Percentiles rank a stretch among this genome's conserved stretches.
Conservation (phyloP, 225 moss, liverwort and hornwort species). For the Thuidium tamariscinum region DNA sequence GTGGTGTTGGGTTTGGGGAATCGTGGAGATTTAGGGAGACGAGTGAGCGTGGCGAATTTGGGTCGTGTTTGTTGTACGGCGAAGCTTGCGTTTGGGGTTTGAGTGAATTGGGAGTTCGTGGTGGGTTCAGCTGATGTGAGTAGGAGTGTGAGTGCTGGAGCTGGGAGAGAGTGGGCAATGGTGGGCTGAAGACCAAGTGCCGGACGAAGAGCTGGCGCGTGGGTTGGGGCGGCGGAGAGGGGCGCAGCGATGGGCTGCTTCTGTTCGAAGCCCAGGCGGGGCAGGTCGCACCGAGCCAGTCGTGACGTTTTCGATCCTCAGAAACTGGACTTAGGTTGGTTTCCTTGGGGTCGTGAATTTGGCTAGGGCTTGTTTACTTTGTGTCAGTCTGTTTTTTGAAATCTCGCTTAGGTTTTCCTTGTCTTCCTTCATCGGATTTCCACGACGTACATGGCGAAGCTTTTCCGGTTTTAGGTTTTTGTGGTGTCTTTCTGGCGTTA, state of each 20-base stretch:
- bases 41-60: neutral
- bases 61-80: neutral
- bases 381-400: neutral
- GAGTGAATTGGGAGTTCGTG: neutral
- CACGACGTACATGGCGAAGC: no score
- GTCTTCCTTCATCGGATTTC: neutral
- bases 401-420: neutral
- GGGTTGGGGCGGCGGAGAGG: slow-evolving; percentile 1
- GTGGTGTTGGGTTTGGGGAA: neutral
- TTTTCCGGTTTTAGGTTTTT: neutral
- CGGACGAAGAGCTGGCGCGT: neutral
- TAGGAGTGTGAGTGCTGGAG: neutral
- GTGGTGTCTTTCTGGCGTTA: neutral
- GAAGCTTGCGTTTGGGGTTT: neutral
- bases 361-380: neutral
- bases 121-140: neutral
- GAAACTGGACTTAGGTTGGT: slow-evolving; percentile 61
- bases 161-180: slow-evolving; percentile 12
- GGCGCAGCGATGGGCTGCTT: slow-evolving; percentile 79
- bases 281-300: slow-evolving; percentile 32
- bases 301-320: slow-evolving; percentile 47
- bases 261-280: slow-evolving; percentile 56
- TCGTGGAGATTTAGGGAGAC: neutral
- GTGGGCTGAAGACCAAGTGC: neutral
- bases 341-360: neutral